Conservation (phyloP, 2,329 filamentous ascomycete genomes). For the Fusarium dlaminii region DNA sequence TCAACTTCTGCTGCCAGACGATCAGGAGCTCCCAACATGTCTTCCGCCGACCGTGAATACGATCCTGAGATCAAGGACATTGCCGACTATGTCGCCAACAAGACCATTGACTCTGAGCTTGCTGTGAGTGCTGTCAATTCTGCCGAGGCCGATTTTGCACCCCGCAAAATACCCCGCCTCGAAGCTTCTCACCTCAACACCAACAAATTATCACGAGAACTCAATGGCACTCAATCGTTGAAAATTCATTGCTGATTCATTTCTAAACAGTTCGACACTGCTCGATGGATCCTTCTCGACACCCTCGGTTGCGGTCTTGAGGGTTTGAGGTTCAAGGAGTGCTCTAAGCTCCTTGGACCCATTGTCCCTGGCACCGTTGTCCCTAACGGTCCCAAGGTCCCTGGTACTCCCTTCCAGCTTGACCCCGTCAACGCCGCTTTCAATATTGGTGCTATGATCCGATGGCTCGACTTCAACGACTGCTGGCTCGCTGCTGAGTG, state of each 20-base stretch:
- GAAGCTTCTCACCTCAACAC: conserved; percentile 2
- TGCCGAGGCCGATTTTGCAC: conserved; percentile 21
- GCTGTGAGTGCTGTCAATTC: conserved; percentile 71
- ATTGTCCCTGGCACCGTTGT: conserved; percentile 90
- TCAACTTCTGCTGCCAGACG: conserved; percentile 59
- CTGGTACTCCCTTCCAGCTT: conserved; percentile 91
- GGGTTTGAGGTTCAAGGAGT: conserved; percentile 94
- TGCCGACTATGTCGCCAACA: conserved; percentile 93
- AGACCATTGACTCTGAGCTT: conserved; percentile 88
- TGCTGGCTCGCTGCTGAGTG: conserved; percentile 99
- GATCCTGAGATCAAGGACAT: conserved; percentile 96
- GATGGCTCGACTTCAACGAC: conserved; percentile 99
- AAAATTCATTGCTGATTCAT: conserved; percentile 9
- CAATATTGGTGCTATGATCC: conserved; percentile 98
- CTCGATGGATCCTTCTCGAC: conserved; percentile 95
- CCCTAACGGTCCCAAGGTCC: conserved; percentile 90
- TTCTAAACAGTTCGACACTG: conserved; percentile 81
- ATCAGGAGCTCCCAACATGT: conserved; percentile 61
- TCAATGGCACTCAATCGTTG: not conserved
- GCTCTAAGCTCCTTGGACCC: conserved; percentile 92
- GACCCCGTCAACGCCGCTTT: conserved; percentile 96
- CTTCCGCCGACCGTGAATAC: conserved; percentile 70
- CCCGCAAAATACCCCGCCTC: conserved; percentile 37
- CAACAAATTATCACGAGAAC: conserved; percentile 9
- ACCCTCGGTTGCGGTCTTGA: conserved; percentile 97